phyloP scores from a whole-genome alignment of 2,329 filamentous ascomycete species.

The Fusarium penzigii region DNA sequence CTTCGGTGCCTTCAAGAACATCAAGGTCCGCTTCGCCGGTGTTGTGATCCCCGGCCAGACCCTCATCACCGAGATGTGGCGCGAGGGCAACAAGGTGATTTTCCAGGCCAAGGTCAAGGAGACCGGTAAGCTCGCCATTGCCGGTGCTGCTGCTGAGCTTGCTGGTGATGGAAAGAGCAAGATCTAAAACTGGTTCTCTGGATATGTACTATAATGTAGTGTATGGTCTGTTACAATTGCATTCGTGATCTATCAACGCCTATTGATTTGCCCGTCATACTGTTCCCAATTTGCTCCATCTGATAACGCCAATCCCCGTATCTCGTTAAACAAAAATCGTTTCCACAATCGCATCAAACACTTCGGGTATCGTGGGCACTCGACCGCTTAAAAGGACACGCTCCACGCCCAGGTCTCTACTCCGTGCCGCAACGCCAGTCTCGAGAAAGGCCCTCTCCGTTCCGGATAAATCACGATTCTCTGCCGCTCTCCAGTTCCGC shows the following conservation, averaged over 20 bases:
- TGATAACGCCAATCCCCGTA: constrained; percentile 14
- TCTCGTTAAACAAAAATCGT: constrained; percentile 39
- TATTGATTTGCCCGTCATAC: constrained; percentile 16
- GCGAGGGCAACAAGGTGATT: constrained; percentile 74
- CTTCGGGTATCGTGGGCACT: constrained; percentile 41
- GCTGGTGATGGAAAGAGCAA: constrained; percentile 39
- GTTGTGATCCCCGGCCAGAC: constrained; percentile 85
- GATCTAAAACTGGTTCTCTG: constrained; percentile 23
- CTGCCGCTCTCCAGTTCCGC: constrained; percentile 66
- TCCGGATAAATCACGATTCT: constrained; percentile 58
- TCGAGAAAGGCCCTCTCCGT: constrained; percentile 59
- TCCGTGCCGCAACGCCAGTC: constrained; percentile 46
- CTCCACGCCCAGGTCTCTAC: constrained; percentile 32
- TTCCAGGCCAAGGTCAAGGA: constrained; percentile 91
- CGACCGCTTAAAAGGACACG: constrained; percentile 34
- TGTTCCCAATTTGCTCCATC: constrained; percentile 10
- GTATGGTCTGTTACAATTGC: background rate
- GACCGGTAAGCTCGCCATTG: constrained; percentile 87
- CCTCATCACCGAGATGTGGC: constrained; percentile 94
- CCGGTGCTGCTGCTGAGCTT: constrained; percentile 78
- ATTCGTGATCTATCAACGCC: constrained; percentile 1
- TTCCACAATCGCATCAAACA: constrained; percentile 49
- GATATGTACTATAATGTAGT: background rate
- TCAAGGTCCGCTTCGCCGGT: constrained; percentile 90
- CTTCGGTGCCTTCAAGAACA: constrained; percentile 82